These are phyloP conservation scores for Pseudocercospora eumusae DNA, from an alignment of 2,329 filamentous ascomycete species.

Conservation along the genomic window DNA sequence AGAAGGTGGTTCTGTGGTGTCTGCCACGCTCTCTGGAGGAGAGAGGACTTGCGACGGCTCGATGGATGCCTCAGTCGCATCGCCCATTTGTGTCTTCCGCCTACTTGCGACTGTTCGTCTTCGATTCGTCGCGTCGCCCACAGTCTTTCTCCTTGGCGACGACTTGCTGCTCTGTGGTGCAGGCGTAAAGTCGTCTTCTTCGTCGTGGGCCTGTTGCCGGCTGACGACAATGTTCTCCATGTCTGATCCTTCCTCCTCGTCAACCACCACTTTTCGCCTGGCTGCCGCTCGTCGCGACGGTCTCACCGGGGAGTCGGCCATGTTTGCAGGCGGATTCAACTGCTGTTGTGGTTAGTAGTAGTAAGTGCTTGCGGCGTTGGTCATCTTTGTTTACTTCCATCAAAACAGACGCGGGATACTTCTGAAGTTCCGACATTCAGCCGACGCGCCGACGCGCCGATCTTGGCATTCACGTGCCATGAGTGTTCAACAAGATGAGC, in stretches of 20 bases:
- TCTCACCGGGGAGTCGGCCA: slow-evolving; percentile 47
- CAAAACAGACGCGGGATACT: slow-evolving; percentile 4
- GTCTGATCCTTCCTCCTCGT: slow-evolving; percentile 66
- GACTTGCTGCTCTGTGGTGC: slow-evolving; percentile 63
- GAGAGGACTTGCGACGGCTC: slow-evolving; percentile 59
- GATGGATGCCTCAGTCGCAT: slow-evolving; percentile 55
- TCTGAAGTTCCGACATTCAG: not conserved
- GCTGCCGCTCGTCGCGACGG: slow-evolving; percentile 62
- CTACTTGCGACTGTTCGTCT: slow-evolving; percentile 44
- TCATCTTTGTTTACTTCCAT: slow-evolving; percentile 1
- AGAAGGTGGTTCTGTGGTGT: slow-evolving; percentile 51
- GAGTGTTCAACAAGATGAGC: too few species aligned
- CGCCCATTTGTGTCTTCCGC: slow-evolving; percentile 48
- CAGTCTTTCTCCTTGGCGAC: slow-evolving; percentile 56
- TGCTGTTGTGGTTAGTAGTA: slow-evolving; percentile 11
- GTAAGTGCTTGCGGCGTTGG: not conserved
- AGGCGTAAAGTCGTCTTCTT: slow-evolving; percentile 80
- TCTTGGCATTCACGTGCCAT: not conserved
- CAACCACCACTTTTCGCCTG: slow-evolving; percentile 72
- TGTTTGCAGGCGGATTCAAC: slow-evolving; percentile 21
- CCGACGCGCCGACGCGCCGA: not conserved
- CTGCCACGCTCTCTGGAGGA: slow-evolving; percentile 54
- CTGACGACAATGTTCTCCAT: slow-evolving; percentile 61
- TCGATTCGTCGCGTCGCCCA: slow-evolving; percentile 52
- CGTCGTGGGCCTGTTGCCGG: slow-evolving; percentile 58